Percentiles rank a stretch among this genome's conserved stretches.
Conservation (phyloP, 371 early-diverging fungal genomes). For the Mucor irregularis region DNA sequence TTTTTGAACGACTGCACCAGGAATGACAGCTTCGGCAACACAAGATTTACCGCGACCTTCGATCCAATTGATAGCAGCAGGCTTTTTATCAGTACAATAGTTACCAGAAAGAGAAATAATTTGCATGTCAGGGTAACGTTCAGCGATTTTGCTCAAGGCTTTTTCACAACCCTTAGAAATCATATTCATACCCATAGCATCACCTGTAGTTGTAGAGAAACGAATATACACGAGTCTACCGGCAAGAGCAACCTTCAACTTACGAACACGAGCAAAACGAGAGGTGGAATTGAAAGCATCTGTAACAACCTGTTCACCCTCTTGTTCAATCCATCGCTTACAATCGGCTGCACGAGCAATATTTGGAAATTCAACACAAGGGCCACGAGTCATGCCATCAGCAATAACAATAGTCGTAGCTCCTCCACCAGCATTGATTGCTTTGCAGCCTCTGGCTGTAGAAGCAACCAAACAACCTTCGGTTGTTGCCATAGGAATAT, state of each 20-base stretch:
- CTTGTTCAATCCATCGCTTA: constrained; percentile 77
- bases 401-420: constrained; percentile 80
- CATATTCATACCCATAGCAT: constrained; percentile 99
- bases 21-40: constrained; percentile 85
- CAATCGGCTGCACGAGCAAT: constrained; percentile 68
- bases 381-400: constrained; percentile 95
- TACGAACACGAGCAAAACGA: constrained; percentile 83
- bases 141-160: constrained; percentile 60
- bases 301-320: constrained; percentile 67
- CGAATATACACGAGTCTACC: constrained; percentile 83
- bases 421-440: constrained; percentile 88
- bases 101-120: constrained; percentile 89
- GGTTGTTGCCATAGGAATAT: constrained; percentile 96
- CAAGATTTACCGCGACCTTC: constrained; percentile 96
- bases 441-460: constrained; percentile 94
- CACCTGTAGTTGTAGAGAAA: constrained; percentile 91
- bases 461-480: constrained; percentile 95
- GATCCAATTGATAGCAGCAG: constrained; percentile 96
- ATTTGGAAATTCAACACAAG: constrained; percentile 83
- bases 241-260: constrained; percentile 84
- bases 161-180: constrained; percentile 94
- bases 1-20: constrained; percentile 72
- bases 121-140: constrained; percentile 73
- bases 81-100: constrained; percentile 98
- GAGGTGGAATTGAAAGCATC: constrained; percentile 86